Percentiles rank a stretch among this genome's conserved stretches.
These are phyloP conservation scores for Podospora appendiculata DNA, from an alignment of 495 filamentous ascomycete genomes.

Conservation along the genomic window DNA sequence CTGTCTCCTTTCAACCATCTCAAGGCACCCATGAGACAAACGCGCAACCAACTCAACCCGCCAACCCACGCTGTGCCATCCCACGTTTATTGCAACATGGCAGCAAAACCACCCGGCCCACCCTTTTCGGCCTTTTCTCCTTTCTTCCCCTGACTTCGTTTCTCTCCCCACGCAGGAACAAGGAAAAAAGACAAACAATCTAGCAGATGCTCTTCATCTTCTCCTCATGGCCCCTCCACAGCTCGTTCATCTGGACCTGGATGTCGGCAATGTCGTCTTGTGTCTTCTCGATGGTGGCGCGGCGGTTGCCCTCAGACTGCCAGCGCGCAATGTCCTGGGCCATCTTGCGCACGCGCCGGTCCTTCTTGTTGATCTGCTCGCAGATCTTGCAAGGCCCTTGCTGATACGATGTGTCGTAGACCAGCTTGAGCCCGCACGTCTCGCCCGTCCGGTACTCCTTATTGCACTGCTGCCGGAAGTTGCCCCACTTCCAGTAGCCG, in stretches of 20 bases:
- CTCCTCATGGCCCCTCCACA: conserved; percentile 40
- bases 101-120: too few species aligned
- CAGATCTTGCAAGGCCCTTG: conserved; percentile 69
- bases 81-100: too few species aligned
- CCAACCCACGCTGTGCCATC: too few species aligned
- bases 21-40: too few species aligned
- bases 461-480: conserved; percentile 89
- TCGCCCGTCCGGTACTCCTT: conserved; percentile 96
- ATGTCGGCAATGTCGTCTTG: conserved; percentile 59
- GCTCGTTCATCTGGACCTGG: conserved; percentile 51
- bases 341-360: conserved; percentile 67
- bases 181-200: too few species aligned
- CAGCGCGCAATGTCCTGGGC: conserved; percentile 72
- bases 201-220: conserved; percentile 17
- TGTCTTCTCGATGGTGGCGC: conserved; percentile 75
- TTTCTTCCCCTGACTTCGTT: neutral
- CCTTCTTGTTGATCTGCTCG: conserved; percentile 86
- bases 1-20: too few species aligned
- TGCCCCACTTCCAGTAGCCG: conserved; percentile 93
- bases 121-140: too few species aligned
- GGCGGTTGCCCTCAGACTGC: conserved; percentile 63
- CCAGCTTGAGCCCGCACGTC: conserved; percentile 93
- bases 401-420: conserved; percentile 58
- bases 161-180: neutral
- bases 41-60: too few species aligned